A percentile compares a stretch with the other conserved stretches of the same genome.
Evolutionary conservation across 306 rosid genomes (phyloP).

Genomic region (Pyrus bretschneideri): DNA sequence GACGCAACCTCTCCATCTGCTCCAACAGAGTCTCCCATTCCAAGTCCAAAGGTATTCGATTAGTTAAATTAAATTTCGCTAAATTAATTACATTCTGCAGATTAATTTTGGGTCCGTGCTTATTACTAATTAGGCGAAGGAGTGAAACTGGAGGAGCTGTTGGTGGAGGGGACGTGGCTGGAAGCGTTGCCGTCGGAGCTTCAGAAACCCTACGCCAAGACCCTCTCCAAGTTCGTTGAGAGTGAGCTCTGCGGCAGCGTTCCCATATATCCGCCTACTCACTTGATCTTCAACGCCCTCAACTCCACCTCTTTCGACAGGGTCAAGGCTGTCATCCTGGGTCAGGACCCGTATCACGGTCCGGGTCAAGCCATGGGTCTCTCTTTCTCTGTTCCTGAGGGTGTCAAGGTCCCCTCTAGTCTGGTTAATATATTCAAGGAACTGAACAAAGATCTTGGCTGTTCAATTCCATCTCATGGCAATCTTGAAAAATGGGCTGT

Average conservation of each 20-base stretch:
- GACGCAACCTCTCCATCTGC: slow-evolving; percentile 58
- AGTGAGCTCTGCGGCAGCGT: slow-evolving; percentile 34
- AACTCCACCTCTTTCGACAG: slow-evolving; percentile 70
- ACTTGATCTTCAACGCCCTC: slow-evolving; percentile 84
- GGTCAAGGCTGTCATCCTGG: slow-evolving; percentile 83
- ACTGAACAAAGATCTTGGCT: slow-evolving; percentile 74
- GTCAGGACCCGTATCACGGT: slow-evolving; percentile 98
- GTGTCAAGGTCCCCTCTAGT: slow-evolving; percentile 82
- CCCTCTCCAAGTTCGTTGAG: slow-evolving; percentile 59
- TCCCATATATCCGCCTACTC: slow-evolving; percentile 66
- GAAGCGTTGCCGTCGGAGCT: slow-evolving; percentile 61
- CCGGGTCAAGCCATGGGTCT: slow-evolving; percentile 99
- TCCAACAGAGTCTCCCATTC: slow-evolving; percentile 32
- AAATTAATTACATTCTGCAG: background rate
- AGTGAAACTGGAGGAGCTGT: slow-evolving; percentile 56
- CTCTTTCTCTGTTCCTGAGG: slow-evolving; percentile 89
- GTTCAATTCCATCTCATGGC: slow-evolving; percentile 74
- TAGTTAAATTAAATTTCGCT: background rate
- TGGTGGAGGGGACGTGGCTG: slow-evolving; percentile 80
- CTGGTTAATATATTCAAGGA: slow-evolving; percentile 84
- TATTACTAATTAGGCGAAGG: slow-evolving; percentile 3
- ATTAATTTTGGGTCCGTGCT: background rate
- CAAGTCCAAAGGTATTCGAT: slow-evolving; percentile 29
- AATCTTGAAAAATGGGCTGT: slow-evolving; percentile 88
- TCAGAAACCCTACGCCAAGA: slow-evolving; percentile 60